These are phyloP conservation scores for Eucalyptus pumila DNA, from an alignment of 345 rosid genomes.

Conservation along the genomic window DNA sequence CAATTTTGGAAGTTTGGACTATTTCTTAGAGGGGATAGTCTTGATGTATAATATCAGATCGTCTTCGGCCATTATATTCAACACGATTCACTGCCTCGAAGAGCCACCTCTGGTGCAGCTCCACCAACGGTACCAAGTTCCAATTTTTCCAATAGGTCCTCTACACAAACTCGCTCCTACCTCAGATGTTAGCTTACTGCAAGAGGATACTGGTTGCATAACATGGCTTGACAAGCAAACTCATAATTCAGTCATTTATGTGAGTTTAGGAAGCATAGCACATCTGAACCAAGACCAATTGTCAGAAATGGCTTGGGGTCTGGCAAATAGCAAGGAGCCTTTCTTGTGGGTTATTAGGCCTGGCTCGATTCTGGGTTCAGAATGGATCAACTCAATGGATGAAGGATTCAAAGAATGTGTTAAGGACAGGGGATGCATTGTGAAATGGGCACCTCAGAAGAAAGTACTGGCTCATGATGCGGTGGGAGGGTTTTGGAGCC, in stretches of 20 bases:
- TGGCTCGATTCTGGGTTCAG: not conserved
- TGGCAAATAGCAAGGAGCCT: constrained; percentile 7
- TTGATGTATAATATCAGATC: not conserved
- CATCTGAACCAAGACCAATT: not conserved
- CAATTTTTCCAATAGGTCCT: not conserved
- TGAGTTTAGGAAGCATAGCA: constrained; percentile 11
- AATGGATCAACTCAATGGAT: not conserved
- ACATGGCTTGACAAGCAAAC: constrained; percentile 11
- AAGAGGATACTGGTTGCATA: constrained; percentile 6
- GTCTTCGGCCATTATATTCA: not conserved
- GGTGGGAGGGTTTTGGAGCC: constrained; percentile 32
- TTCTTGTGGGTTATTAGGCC: constrained; percentile 13
- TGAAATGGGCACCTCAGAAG: constrained; percentile 38
- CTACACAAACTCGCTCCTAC: not conserved
- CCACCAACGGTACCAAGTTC: not conserved
- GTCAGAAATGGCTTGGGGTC: constrained; percentile 7
- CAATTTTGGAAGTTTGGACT: not conserved
- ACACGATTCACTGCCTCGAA: not conserved
- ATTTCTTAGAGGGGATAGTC: not conserved
- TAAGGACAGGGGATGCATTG: constrained; percentile 19
- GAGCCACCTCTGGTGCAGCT: not conserved
- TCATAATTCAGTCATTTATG: not conserved
- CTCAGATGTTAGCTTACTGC: not conserved
- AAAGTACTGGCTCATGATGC: constrained; percentile 23
- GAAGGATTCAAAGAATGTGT: not conserved